A percentile compares a stretch with the other conserved stretches of the same genome.
Evolutionary conservation across 192 early-diverging fungal genomes (phyloP).

Genomic region (Pilaira anomala): DNA sequence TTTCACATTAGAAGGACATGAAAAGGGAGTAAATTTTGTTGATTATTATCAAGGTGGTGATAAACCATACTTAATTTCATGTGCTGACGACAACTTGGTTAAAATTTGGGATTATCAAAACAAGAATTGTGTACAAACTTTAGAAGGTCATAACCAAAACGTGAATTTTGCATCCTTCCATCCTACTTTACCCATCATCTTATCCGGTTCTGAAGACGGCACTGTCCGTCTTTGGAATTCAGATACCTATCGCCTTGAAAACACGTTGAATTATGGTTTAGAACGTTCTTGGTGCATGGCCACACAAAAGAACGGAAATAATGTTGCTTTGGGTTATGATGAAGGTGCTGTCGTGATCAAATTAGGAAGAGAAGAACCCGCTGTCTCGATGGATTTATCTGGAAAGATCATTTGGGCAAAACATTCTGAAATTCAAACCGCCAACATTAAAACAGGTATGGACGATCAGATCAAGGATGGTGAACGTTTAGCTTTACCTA

Average conservation of each 20-base stretch:
- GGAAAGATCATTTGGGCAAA: slow-evolving; percentile 99
- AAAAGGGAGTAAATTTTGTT: slow-evolving; percentile 97
- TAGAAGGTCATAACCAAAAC: slow-evolving; percentile 96
- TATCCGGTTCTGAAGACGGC: slow-evolving; percentile 94
- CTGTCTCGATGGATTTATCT: slow-evolving; percentile 92
- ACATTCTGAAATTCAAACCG: slow-evolving; percentile 94
- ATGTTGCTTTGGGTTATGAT: slow-evolving; percentile 94
- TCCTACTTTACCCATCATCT: slow-evolving; percentile 94
- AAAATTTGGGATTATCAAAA: slow-evolving; percentile 99
- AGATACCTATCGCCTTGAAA: slow-evolving; percentile 94
- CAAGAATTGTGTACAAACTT: slow-evolving; percentile 97
- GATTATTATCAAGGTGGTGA: slow-evolving; percentile 98
- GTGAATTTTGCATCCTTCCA: slow-evolving; percentile 90
- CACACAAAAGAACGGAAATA: slow-evolving; percentile 82
- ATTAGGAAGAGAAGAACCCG: slow-evolving; percentile 93
- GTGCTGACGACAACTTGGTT: slow-evolving; percentile 89
- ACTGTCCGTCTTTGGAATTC: slow-evolving; percentile 95
- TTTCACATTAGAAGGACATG: slow-evolving; percentile 95
- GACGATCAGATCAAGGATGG: slow-evolving; percentile 91
- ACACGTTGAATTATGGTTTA: slow-evolving; percentile 96
- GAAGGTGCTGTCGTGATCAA: slow-evolving; percentile 95
- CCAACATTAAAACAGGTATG: slow-evolving; percentile 83
- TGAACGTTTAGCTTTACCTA: slow-evolving; percentile 76
- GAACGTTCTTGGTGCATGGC: slow-evolving; percentile 96
- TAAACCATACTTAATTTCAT: slow-evolving; percentile 94